phyloP scores from a whole-genome alignment of 371 early-diverging fungal species.

The Chytridium lagenaria region DNA sequence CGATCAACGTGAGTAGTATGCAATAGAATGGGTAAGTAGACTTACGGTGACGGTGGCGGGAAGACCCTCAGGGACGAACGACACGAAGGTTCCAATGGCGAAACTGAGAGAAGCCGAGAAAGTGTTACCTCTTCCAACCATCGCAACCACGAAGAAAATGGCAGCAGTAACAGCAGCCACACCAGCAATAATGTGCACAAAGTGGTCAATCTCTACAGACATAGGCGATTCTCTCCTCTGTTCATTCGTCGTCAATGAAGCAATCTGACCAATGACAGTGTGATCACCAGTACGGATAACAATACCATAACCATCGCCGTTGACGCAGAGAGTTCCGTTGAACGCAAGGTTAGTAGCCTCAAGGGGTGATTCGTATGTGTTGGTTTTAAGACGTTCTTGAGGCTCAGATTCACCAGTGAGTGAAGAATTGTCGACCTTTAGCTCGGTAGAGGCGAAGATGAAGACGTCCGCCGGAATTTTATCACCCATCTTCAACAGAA shows the following conservation, averaged over 20 bases:
- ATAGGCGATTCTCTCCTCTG: slow-evolving; percentile 73
- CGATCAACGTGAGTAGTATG: slow-evolving; percentile 33
- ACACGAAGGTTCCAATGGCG: slow-evolving; percentile 81
- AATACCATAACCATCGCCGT: slow-evolving; percentile 83
- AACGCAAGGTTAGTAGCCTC: slow-evolving; percentile 90
- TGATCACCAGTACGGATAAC: slow-evolving; percentile 90
- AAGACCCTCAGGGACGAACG: slow-evolving; percentile 83
- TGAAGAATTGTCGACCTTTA: slow-evolving; percentile 94
- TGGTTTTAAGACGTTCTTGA: slow-evolving; percentile 66
- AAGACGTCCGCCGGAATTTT: slow-evolving; percentile 90
- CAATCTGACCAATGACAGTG: slow-evolving; percentile 93
- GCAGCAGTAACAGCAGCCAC: slow-evolving; percentile 75
- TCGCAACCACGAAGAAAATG: slow-evolving; percentile 75
- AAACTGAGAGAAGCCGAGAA: slow-evolving; percentile 48
- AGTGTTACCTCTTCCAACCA: no score
- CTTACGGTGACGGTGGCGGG: slow-evolving; percentile 84
- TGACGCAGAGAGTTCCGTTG: slow-evolving; percentile 75
- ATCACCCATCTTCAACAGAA: slow-evolving; percentile 87
- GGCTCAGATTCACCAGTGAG: slow-evolving; percentile 94
- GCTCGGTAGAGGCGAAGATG: slow-evolving; percentile 72
- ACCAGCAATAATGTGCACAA: no score
- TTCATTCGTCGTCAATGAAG: slow-evolving; percentile 79
- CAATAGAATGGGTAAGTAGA: no score
- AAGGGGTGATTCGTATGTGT: slow-evolving; percentile 72
- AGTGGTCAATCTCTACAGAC: slow-evolving; percentile 76